phyloP scores from a whole-genome alignment of 257 asterid genomes.

The Ophiorrhiza pumila region DNA sequence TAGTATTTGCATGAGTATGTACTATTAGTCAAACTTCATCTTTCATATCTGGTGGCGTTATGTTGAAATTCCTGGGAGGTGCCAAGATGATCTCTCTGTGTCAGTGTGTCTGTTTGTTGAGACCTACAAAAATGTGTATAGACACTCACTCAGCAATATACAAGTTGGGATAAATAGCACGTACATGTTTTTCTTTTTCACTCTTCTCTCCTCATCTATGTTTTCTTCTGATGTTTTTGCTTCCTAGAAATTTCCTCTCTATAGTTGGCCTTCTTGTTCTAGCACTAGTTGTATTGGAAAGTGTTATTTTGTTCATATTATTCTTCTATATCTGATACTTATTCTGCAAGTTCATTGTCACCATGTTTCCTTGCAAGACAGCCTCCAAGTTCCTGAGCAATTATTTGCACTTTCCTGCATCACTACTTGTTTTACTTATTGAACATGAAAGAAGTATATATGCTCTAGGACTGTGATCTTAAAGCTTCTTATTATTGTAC shows the following conservation, averaged over 20 bases:
- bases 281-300: background rate
- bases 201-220: too few relatives aligned
- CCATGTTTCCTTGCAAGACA: background rate
- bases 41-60: too few relatives aligned
- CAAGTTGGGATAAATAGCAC: too few relatives aligned
- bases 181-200: too few relatives aligned
- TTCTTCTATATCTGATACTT: background rate
- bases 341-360: background rate
- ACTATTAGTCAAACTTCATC: too few relatives aligned
- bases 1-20: too few relatives aligned
- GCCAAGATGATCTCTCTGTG: too few relatives aligned
- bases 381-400: background rate
- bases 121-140: too few relatives aligned
- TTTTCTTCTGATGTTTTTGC: too few relatives aligned
- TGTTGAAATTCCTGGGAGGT: too few relatives aligned
- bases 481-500: background rate
- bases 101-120: too few relatives aligned
- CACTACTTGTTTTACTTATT: background rate
- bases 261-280: background rate
- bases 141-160: too few relatives aligned
- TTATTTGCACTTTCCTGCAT: background rate
- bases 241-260: background rate
- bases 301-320: background rate
- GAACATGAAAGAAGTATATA: background rate
- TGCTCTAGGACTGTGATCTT: background rate